Percentiles rank a stretch among this genome's conserved stretches.
Evolutionary conservation across 208 protist species (phyloP).

Genomic region (Wallacemonas rigidus): DNA sequence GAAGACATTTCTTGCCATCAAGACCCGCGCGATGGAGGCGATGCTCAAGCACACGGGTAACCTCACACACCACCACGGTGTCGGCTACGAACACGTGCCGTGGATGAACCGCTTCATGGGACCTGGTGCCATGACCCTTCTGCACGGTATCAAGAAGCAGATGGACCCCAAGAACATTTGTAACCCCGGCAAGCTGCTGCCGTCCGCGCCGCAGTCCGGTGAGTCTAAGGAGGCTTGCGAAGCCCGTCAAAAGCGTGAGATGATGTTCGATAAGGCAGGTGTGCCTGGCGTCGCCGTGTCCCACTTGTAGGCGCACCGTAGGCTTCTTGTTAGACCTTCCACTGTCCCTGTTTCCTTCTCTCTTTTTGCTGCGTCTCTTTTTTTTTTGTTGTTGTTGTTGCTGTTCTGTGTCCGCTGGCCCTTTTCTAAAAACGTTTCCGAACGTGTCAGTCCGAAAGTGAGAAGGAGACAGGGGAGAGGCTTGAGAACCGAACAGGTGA

Average conservation of each 20-base stretch:
- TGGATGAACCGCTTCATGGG: constrained; percentile 91
- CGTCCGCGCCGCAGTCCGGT: constrained; percentile 35
- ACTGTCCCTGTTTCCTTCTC: neutral
- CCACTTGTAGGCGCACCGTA: constrained; percentile 32
- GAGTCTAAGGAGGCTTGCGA: constrained; percentile 43
- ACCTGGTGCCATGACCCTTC: constrained; percentile 58
- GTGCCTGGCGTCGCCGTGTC: constrained; percentile 62
- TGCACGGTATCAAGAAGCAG: constrained; percentile 76
- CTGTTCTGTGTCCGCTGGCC: neutral
- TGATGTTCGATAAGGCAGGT: constrained; percentile 94
- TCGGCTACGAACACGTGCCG: constrained; percentile 93
- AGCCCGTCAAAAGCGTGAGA: constrained; percentile 53
- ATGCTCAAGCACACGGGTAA: constrained; percentile 87
- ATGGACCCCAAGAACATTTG: constrained; percentile 91
- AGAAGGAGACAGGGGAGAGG: too few relatives aligned
- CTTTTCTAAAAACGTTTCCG: too few relatives aligned
- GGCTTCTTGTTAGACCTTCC: neutral
- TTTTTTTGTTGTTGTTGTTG: neutral
- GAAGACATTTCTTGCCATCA: constrained; percentile 88
- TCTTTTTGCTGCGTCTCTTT: constrained; percentile 3
- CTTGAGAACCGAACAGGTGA: too few relatives aligned
- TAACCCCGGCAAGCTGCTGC: constrained; percentile 92
- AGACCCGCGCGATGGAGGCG: constrained; percentile 84
- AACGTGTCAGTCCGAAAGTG: too few relatives aligned
- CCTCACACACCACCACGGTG: constrained; percentile 91